Evolutionary conservation across 2,329 filamentous ascomycete genomes (phyloP).

Genomic region (Curvularia eragrostidis): DNA sequence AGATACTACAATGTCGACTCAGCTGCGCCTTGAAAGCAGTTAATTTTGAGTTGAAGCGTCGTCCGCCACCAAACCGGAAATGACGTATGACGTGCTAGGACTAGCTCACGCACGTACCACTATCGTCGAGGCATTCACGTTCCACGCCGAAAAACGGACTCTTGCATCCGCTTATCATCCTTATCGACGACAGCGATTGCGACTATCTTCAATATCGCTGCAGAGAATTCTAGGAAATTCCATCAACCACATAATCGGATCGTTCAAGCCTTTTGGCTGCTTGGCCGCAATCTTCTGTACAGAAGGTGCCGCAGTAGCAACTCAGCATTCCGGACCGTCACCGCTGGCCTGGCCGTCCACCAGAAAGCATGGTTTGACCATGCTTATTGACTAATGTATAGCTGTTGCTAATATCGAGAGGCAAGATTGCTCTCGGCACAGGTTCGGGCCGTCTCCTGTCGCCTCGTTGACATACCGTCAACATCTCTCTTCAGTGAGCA

Average conservation of each 20-base stretch:
- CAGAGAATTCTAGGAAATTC: background rate
- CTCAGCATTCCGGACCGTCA: slow-evolving; percentile 4
- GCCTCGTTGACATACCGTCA: slow-evolving; percentile 2
- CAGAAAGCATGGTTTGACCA: slow-evolving; percentile 1
- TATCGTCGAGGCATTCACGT: slow-evolving; percentile 15
- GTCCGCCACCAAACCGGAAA: slow-evolving; percentile 17
- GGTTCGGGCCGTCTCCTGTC: slow-evolving; percentile 10
- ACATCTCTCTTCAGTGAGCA: background rate
- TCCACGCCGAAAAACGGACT: slow-evolving; percentile 19
- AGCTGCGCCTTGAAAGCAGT: slow-evolving; percentile 19
- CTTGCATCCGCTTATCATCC: background rate
- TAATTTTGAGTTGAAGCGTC: slow-evolving; percentile 26
- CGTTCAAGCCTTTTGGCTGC: background rate
- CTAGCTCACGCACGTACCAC: slow-evolving; percentile 16
- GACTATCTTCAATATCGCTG: background rate
- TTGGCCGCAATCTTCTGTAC: background rate
- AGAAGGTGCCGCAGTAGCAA: background rate
- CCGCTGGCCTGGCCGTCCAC: slow-evolving; percentile 14
- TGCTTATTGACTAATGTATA: background rate
- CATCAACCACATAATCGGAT: background rate
- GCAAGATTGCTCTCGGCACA: background rate
- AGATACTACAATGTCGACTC: slow-evolving; percentile 16
- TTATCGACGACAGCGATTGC: slow-evolving; percentile 9
- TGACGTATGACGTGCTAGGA: slow-evolving; percentile 22
- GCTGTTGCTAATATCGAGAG: slow-evolving; percentile 1